Evolutionary conservation across 148 eudicot genomes (phyloP).

Genomic region (Spergularia marina): DNA sequence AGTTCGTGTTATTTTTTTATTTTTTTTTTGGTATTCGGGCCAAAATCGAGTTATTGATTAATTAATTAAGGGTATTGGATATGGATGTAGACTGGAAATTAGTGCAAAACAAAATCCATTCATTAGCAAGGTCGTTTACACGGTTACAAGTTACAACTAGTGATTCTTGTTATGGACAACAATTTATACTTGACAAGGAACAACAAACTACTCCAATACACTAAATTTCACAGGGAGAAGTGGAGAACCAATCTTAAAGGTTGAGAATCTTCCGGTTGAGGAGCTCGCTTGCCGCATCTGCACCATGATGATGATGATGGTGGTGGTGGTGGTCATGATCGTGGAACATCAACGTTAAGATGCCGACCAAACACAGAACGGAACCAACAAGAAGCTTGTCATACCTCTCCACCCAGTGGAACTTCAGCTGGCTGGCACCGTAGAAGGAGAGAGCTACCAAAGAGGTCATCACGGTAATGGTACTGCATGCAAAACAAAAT

Average conservation of each 20-base stretch:
- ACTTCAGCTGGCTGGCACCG: slow-evolving; percentile 94
- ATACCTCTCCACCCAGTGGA: slow-evolving; percentile 95
- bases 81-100: neutral
- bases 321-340: slow-evolving; percentile 54
- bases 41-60: too few relatives aligned
- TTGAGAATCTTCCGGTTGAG: slow-evolving; percentile 62
- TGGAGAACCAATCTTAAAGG: slow-evolving; percentile 20
- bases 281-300: slow-evolving; percentile 32
- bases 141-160: neutral
- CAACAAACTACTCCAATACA: slow-evolving; percentile 9
- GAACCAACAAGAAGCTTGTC: slow-evolving; percentile 98
- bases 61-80: too few relatives aligned
- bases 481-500: slow-evolving; percentile 48
- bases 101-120: neutral
- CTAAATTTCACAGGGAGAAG: slow-evolving; percentile 8
- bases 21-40: too few relatives aligned
- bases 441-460: slow-evolving; percentile 96
- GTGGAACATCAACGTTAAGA: slow-evolving; percentile 80
- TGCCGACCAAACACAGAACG: slow-evolving; percentile 82
- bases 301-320: slow-evolving; percentile 29
- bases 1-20: too few relatives aligned
- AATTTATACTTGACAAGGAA: neutral
- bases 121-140: slow-evolving; percentile 11
- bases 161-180: slow-evolving; percentile 12
- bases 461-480: slow-evolving; percentile 90